These are phyloP conservation scores for Oryza punctata DNA, from an alignment of 176 grass and related monocot genomes.

Conservation along the genomic window DNA sequence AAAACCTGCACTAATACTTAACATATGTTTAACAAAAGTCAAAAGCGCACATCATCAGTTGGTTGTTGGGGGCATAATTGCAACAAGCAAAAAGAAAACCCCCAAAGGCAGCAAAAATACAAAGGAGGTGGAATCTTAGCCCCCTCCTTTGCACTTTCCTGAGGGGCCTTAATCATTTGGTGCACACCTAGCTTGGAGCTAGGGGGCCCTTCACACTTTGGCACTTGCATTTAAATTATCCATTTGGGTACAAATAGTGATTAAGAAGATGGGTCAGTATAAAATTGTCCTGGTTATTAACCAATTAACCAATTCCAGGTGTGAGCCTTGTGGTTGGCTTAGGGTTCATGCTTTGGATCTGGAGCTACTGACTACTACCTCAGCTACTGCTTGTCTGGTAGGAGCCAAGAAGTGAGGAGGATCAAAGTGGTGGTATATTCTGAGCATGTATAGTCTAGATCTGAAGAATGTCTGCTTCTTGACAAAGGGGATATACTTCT, in stretches of 20 bases:
- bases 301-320: slow-evolving; percentile 20
- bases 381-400: slow-evolving; percentile 10
- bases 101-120: slow-evolving; percentile 30
- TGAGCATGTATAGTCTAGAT: neutral
- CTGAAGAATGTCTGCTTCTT: neutral
- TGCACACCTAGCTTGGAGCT: slow-evolving; percentile 7
- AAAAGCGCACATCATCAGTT: slow-evolving; percentile 38
- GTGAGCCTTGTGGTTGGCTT: slow-evolving; percentile 6
- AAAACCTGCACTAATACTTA: neutral
- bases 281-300: slow-evolving; percentile 5
- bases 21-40: slow-evolving; percentile 9
- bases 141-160: slow-evolving; percentile 33
- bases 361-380: neutral
- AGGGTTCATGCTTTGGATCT: slow-evolving; percentile 42
- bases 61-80: slow-evolving; percentile 36
- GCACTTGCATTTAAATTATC: slow-evolving; percentile 14
- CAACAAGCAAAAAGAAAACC: slow-evolving; percentile 10
- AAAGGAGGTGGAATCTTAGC: slow-evolving; percentile 50
- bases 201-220: neutral
- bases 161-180: slow-evolving; percentile 29
- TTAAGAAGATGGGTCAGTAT: neutral
- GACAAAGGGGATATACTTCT: neutral
- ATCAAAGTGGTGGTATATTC: neutral
- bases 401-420: neutral
- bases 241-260: slow-evolving; percentile 6